Evolutionary conservation across 2,329 filamentous ascomycete species (phyloP), one percentile per base, ranked within the genome.

Genomic region (Ilyonectria robusta): DNA sequence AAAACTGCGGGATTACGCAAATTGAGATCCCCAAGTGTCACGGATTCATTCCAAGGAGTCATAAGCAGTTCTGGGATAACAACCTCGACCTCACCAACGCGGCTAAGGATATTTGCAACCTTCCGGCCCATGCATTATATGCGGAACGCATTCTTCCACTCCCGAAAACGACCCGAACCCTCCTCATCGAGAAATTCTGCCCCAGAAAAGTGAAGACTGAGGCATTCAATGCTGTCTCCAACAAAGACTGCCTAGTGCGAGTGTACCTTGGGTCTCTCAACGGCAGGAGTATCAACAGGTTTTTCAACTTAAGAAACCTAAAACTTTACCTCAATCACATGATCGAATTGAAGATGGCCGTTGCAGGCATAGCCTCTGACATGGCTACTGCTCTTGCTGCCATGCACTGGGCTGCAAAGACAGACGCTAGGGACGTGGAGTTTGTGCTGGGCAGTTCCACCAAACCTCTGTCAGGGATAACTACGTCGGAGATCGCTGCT

Each of bases 241-340:
- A 76, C 31, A 57, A 63, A 2, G 71, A 76, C 37, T 76, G 72
- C 44, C 59, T 75, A 4, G 70, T 73, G 3, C 62, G 71, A 2
- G 13, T 71, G 0, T 74, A 76, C 44, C 71, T 77, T 5, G 72
- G 74, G 2, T 68, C 67, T 0, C 53, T 42, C 4, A 10, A 26
- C 2, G 63, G 57, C 3, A 19, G 55, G 55, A 21, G 17, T 2
- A 29, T 37, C 1, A 54, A 9, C 4, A 65, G 33, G 4, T 76
- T 73, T 65, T 78, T 75, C 46, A 77, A 74, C 1, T 73, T 81
- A 0, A 64, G 77, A 0, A 80, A 79, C 62, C 77, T 80, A 53
- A 76, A 78, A 35, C 35, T 81, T 7, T 74, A 78, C 17, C 63
- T 81, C 1, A 75, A 78, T 33, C 77, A 79, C 21, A 70, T 80